Evolutionary conservation across 768 basidiomycete species (phyloP).

Genomic region (Leucocoprinus sp.): DNA sequence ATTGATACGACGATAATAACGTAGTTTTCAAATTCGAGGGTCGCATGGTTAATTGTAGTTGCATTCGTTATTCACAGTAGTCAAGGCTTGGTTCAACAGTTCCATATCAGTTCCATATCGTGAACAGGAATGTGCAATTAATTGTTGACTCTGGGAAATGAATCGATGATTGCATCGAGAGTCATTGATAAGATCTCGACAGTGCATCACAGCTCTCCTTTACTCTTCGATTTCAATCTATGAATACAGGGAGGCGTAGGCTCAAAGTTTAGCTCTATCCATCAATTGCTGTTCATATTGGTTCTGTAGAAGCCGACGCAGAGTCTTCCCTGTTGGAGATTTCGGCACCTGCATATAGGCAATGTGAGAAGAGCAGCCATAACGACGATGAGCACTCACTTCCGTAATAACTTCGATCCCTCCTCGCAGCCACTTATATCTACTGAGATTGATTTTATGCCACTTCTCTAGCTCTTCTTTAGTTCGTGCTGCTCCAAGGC

Average conservation of each 20-base stretch:
- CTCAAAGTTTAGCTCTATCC: slow-evolving; percentile 23
- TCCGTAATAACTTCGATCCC: slow-evolving; percentile 57
- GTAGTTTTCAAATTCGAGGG: no score
- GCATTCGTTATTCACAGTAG: no score
- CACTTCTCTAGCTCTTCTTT: slow-evolving; percentile 46
- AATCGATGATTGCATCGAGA: not conserved
- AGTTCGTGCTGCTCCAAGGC: slow-evolving; percentile 32
- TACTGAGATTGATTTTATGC: slow-evolving; percentile 53
- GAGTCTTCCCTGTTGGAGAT: slow-evolving; percentile 62
- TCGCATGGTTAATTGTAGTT: no score
- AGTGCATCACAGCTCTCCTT: not conserved
- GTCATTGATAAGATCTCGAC: not conserved
- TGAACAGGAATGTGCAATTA: no score
- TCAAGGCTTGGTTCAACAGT: no score
- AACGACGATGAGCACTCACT: not conserved
- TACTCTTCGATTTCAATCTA: not conserved
- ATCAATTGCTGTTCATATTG: slow-evolving; percentile 36
- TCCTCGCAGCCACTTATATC: slow-evolving; percentile 70
- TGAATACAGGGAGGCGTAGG: slow-evolving; percentile 13
- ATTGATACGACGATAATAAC: no score
- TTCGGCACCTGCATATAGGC: slow-evolving; percentile 61
- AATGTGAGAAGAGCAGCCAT: not conserved
- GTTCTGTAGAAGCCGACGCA: slow-evolving; percentile 56
- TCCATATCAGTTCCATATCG: no score
- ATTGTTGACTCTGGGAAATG: no score